These are phyloP conservation scores for Pseudogymnoascus sp. DNA, from an alignment of 2,329 filamentous ascomycete genomes.

Conservation along the genomic window DNA sequence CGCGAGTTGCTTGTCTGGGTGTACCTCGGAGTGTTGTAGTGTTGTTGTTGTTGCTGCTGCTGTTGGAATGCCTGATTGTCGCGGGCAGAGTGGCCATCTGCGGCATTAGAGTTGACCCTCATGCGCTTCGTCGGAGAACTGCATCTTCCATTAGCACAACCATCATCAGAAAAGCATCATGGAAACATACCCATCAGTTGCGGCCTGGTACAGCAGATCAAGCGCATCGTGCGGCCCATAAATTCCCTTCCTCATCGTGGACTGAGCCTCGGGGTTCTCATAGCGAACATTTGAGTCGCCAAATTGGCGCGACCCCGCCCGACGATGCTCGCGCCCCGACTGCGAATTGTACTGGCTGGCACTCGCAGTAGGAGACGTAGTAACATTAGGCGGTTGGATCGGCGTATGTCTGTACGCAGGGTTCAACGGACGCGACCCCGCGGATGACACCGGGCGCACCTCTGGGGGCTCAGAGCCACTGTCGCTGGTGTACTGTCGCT, in stretches of 20 bases:
- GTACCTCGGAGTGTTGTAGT: background rate
- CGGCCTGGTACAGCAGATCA: constrained; percentile 84
- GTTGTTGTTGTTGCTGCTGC: background rate
- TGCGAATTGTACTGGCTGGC: constrained; percentile 59
- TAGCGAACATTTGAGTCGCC: constrained; percentile 53
- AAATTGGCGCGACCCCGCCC: constrained; percentile 15
- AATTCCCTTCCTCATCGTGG: constrained; percentile 61
- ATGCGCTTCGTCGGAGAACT: background rate
- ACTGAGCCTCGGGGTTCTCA: constrained; percentile 56
- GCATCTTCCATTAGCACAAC: background rate
- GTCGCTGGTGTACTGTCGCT: constrained; percentile 45
- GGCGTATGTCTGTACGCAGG: background rate
- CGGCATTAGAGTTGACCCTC: background rate
- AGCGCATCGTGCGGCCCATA: constrained; percentile 90
- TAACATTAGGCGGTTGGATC: background rate
- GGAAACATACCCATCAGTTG: constrained; percentile 44
- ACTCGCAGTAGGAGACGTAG: constrained; percentile 58
- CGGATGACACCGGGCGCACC: constrained; percentile 17
- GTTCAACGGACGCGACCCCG: constrained; percentile 24
- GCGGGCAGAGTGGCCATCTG: background rate
- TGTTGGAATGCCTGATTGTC: background rate
- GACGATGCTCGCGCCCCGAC: constrained; percentile 34
- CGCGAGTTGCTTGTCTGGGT: background rate
- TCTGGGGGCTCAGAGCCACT: constrained; percentile 36
- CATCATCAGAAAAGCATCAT: background rate